Conservation (phyloP, 2,329 filamentous ascomycete genomes). For the Fusarium buharicum region DNA sequence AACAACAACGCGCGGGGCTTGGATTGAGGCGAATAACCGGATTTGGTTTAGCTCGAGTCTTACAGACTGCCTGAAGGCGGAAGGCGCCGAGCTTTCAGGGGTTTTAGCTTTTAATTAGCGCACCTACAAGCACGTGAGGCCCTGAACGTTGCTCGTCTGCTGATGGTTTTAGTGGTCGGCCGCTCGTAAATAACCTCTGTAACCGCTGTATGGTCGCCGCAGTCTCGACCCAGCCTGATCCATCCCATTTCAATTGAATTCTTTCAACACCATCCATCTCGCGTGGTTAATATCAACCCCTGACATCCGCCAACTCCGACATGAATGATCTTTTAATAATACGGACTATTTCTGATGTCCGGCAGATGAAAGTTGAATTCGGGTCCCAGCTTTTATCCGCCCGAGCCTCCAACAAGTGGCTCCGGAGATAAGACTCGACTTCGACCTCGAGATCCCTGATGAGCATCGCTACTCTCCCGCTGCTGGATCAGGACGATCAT, state of each 20-base stretch:
- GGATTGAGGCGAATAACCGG: conserved; percentile 16
- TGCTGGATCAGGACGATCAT: conserved; percentile 2
- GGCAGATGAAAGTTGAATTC: conserved; percentile 10
- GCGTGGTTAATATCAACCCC: conserved; percentile 12
- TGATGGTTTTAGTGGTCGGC: conserved; percentile 10
- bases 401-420: background rate
- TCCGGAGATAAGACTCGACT: background rate
- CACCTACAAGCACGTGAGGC: conserved; percentile 21
- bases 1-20: conserved; percentile 23
- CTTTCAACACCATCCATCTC: conserved; percentile 6
- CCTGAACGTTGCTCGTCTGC: background rate
- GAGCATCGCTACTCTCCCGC: background rate
- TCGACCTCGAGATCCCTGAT: conserved; percentile 2
- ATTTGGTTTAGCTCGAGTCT: conserved; percentile 20
- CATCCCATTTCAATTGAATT: conserved; percentile 17
- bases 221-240: conserved; percentile 19
- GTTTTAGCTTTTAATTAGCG: background rate
- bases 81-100: conserved; percentile 16
- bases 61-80: background rate
- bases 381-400: background rate
- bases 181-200: background rate
- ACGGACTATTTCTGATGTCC: background rate
- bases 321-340: background rate
- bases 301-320: conserved; percentile 7
- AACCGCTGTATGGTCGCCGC: conserved; percentile 1